Base-by-base conservation (phyloP, 2,329 filamentous ascomycete species). In the Helotiales sp. region DNA sequence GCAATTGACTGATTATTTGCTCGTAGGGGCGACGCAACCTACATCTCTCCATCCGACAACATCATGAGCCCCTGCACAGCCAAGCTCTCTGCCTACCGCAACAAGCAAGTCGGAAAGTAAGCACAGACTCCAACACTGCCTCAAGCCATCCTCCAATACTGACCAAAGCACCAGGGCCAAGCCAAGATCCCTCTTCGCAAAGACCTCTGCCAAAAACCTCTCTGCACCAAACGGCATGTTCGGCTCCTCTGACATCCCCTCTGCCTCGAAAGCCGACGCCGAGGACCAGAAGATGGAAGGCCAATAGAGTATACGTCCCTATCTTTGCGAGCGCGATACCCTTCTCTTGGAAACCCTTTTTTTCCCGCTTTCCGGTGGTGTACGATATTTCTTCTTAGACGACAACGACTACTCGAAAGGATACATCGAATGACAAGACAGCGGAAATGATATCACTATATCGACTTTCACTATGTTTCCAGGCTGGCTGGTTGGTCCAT, bases 51-150 rank as follows among this genome's bases (percentile, higher is more conserved):
- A 2, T 94, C 91, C n/a, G 93, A 96, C 80, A 89, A 88, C 80
- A 94, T 96, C 83, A 92, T 93, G 89, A 93, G 91, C 74, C 93
- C 93, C 40, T 93, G 92, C 80, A 91, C 90, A 20, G 90, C 91
- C 79, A 96, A 96, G 85, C 86, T 96, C 75, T 91, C 86, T 70
- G 90, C 91, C 47, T 88, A 94, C 79, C 91, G 92, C 80, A 92
- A 87, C 81, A 93, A 93, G 83, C 90, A 93, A 76, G 89, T 89
- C 70, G 86, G 86, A 81, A 95, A 93, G 90, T 93, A 84, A 77
- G 87, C 85, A 28, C 2, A 24, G 13, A 17, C 30, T 20, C 20
- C 0, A 3, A 22, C 10, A 2, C 10, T 24, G 8, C 8, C n/a
- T 40, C 30, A 13, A 7, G 11, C 20, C 13, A 2, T 24, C 20